Conservation (phyloP, 2,329 filamentous ascomycete genomes). For the Aspergillus pseudonomiae region DNA sequence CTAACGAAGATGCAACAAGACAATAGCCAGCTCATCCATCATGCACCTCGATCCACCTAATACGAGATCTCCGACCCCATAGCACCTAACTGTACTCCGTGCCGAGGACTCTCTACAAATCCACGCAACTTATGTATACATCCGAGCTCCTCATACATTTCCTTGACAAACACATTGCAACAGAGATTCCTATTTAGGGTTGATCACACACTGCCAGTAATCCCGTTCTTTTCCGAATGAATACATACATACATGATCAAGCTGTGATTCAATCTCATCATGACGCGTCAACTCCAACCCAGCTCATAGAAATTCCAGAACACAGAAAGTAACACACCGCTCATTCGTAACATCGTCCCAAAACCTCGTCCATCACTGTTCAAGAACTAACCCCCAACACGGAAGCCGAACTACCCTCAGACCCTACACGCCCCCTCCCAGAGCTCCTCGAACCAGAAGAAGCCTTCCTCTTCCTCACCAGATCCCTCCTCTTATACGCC, state of each 20-base stretch:
- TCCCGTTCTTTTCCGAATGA: background rate
- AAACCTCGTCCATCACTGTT: too few relatives aligned
- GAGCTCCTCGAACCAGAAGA: background rate
- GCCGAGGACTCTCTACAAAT: too few relatives aligned
- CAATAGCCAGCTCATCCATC: background rate
- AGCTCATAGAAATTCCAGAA: background rate
- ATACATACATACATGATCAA: background rate
- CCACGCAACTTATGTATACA: background rate
- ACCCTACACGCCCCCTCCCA: background rate
- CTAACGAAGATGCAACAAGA: background rate
- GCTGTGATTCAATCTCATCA: background rate
- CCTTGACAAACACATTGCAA: background rate
- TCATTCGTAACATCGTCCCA: background rate
- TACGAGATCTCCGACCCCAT: background rate
- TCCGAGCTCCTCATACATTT: background rate
- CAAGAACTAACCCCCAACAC: background rate
- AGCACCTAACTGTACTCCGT: too few relatives aligned
- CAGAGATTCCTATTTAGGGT: background rate
- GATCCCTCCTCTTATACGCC: slow-evolving; percentile 15
- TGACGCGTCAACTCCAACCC: background rate
- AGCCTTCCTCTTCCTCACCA: background rate
- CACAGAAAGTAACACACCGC: background rate
- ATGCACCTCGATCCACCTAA: background rate
- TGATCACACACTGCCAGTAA: too few relatives aligned
- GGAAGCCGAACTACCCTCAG: background rate